Conservation (phyloP, 2,329 filamentous ascomycete species). For the Penicillium palitans region DNA sequence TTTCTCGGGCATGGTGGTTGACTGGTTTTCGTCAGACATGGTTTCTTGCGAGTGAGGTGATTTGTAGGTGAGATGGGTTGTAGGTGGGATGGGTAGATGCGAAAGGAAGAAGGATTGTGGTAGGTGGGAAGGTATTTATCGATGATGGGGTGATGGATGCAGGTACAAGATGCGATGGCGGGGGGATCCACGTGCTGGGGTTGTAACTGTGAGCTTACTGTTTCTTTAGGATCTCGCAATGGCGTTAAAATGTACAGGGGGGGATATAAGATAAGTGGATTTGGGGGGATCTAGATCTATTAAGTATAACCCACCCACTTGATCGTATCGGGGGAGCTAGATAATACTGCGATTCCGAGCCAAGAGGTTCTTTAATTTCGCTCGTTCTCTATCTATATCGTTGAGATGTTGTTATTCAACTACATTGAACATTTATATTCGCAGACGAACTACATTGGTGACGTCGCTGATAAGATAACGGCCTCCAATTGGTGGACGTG, state of each 20-base stretch:
- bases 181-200: background rate
- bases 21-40: background rate
- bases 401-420: background rate
- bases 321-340: background rate
- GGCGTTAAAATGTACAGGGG: background rate
- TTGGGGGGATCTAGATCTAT: constrained; percentile 3
- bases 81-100: background rate
- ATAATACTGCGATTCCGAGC: background rate
- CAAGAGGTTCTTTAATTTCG: background rate
- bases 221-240: background rate
- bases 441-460: constrained; percentile 3
- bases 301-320: background rate
- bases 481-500: constrained; percentile 23
- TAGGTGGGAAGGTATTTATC: background rate
- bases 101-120: background rate
- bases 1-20: background rate
- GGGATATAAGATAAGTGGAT: background rate
- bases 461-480: constrained; percentile 35
- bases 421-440: background rate
- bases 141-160: background rate
- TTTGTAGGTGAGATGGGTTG: background rate
- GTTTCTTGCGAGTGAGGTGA: background rate
- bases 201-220: background rate
- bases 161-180: constrained; percentile 1
- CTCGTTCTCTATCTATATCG: constrained; percentile 8